phyloP scores from a whole-genome alignment of 179 eudicot species.

The Vitellaria paradoxa region DNA sequence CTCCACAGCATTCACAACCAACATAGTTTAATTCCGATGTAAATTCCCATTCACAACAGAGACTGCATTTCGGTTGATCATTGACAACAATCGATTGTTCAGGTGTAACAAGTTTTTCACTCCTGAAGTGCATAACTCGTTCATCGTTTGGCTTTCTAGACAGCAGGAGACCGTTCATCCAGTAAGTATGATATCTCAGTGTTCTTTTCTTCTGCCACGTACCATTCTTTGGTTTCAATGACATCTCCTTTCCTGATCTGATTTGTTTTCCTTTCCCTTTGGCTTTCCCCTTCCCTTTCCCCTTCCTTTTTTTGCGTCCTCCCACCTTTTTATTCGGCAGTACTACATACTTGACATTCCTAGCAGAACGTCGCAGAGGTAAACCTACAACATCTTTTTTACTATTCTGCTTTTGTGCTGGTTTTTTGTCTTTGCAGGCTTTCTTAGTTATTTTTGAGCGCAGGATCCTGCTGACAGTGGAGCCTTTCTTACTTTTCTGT shows the following conservation, averaged over 20 bases:
- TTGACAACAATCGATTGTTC: conserved; percentile 25
- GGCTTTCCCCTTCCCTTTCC: background rate
- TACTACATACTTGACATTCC: conserved; percentile 41
- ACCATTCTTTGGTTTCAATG: conserved; percentile 32
- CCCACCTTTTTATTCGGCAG: conserved; percentile 30
- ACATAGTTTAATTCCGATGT: conserved; percentile 46
- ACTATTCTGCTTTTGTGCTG: conserved; percentile 20
- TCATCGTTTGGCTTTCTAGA: conserved; percentile 75
- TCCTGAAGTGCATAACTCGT: conserved; percentile 51
- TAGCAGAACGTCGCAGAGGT: conserved; percentile 76
- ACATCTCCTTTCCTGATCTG: conserved; percentile 21
- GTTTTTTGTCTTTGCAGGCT: conserved; percentile 27
- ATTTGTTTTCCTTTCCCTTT: conserved; percentile 34
- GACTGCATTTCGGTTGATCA: conserved; percentile 60
- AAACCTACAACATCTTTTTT: conserved; percentile 38
- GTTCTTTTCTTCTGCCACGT: conserved; percentile 62
- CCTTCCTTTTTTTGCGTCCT: conserved; percentile 35
- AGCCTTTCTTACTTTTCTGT: conserved; percentile 34
- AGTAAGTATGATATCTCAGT: conserved; percentile 37
- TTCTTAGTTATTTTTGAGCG: conserved; percentile 37
- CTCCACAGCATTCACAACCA: conserved; percentile 83
- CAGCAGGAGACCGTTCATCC: conserved; percentile 73
- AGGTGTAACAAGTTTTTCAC: conserved; percentile 47
- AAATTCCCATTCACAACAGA: conserved; percentile 60
- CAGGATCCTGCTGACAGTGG: conserved; percentile 26